These are phyloP conservation scores for Auricularia auricula-judae DNA, from an alignment of 768 basidiomycete species.

Conservation along the genomic window DNA sequence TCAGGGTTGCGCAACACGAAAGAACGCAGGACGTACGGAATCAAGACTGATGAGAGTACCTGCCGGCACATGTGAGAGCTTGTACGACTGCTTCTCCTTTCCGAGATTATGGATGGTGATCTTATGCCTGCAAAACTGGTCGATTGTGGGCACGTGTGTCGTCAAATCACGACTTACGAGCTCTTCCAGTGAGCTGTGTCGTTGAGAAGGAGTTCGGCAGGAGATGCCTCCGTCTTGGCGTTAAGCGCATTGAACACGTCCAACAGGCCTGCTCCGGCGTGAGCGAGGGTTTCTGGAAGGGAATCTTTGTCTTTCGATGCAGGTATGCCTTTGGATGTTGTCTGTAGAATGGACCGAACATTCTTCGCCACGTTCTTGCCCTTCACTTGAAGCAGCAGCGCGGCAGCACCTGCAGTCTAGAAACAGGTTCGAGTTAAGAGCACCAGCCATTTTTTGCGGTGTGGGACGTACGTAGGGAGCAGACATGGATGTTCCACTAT, in stretches of 20 bases:
- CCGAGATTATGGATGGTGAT: conserved; percentile 1
- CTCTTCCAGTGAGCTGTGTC: conserved; percentile 46
- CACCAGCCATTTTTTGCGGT: neutral
- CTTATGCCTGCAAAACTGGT: neutral
- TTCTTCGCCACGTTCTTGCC: conserved; percentile 24
- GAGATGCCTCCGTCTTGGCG: conserved; percentile 38
- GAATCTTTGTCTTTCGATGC: conserved; percentile 37
- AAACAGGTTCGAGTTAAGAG: conserved; percentile 25
- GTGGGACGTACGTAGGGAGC: neutral
- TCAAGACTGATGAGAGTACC: neutral
- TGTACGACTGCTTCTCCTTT: conserved; percentile 1
- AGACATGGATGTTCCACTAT: conserved; percentile 23
- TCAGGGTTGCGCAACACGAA: neutral
- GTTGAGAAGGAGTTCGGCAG: conserved; percentile 49
- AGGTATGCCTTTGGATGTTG: conserved; percentile 33
- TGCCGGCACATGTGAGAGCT: neutral
- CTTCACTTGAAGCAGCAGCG: conserved; percentile 31
- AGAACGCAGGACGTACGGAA: neutral
- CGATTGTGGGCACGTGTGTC: no score
- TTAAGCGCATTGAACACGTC: conserved; percentile 49
- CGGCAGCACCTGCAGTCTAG: conserved; percentile 37
- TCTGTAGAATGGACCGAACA: conserved; percentile 34
- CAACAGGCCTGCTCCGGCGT: conserved; percentile 46
- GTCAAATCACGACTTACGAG: neutral
- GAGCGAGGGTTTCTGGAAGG: conserved; percentile 38